These are phyloP conservation scores for Panellus pusillus DNA, from an alignment of 768 basidiomycete genomes.

Conservation along the genomic window DNA sequence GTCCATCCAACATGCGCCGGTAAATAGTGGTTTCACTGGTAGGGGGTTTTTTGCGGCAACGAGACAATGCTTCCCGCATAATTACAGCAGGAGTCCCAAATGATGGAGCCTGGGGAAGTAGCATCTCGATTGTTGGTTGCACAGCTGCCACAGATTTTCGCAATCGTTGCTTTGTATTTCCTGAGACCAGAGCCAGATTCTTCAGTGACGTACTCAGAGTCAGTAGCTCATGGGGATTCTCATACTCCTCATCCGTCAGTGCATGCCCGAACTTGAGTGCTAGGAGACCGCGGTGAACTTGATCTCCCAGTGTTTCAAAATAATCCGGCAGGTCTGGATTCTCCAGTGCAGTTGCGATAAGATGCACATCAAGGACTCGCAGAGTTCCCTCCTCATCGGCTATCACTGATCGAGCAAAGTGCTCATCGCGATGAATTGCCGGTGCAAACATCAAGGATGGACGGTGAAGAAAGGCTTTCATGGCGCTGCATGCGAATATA, in stretches of 20 bases:
- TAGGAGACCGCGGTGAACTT: conserved; percentile 1
- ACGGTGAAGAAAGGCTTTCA: background rate
- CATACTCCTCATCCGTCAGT: conserved; percentile 1
- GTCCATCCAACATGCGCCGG: background rate
- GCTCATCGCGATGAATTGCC: background rate
- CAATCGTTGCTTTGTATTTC: background rate
- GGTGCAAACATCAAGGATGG: background rate
- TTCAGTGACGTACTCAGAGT: no score
- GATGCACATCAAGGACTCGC: background rate
- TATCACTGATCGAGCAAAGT: background rate
- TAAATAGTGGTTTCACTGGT: background rate
- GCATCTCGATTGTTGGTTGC: background rate
- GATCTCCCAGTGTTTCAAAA: background rate
- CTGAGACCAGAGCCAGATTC: background rate
- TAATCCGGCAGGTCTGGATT: background rate
- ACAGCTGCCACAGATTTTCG: background rate
- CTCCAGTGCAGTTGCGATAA: background rate
- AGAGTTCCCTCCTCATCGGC: background rate
- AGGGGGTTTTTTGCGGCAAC: background rate
- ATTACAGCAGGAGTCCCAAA: conserved; percentile 5
- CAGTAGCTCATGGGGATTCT: background rate
- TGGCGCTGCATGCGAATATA: background rate
- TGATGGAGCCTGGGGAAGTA: background rate
- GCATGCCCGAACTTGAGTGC: background rate
- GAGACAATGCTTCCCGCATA: conserved; percentile 2